Conservation (phyloP, 768 basidiomycete species). For the Auriscalpium microsporum region DNA sequence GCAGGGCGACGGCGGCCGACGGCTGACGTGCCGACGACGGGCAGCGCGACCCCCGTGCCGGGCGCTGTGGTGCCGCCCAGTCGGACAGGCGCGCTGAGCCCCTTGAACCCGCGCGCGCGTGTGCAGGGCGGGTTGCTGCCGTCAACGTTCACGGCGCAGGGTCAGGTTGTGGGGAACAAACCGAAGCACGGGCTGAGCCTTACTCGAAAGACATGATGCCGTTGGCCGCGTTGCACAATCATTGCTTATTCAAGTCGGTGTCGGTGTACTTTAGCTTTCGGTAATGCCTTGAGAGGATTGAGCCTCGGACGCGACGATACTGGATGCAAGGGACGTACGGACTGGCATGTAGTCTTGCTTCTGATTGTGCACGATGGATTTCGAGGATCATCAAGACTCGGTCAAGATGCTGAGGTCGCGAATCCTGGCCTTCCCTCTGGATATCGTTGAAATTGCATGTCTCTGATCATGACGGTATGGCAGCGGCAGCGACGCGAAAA, state of each 20-base stretch:
- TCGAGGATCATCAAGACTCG: too few relatives aligned
- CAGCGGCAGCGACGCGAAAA: background rate
- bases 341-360: background rate
- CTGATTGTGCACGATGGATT: background rate
- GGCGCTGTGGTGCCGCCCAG: background rate
- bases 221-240: background rate
- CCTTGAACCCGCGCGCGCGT: conserved; percentile 14
- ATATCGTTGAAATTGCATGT: background rate
- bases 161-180: conserved; percentile 8
- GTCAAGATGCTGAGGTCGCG: background rate
- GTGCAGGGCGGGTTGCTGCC: conserved; percentile 14
- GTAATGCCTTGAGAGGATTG: background rate
- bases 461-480: background rate
- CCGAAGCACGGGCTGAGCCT: conserved; percentile 13
- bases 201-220: conserved; percentile 5
- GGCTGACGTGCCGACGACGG: conserved; percentile 45
- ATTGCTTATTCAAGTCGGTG: background rate
- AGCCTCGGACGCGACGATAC: too few relatives aligned
- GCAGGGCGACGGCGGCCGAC: conserved; percentile 56
- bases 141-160: conserved; percentile 12
- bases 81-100: conserved; percentile 11
- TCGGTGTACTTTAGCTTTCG: background rate
- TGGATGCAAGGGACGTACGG: too few relatives aligned
- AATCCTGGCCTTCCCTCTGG: too few relatives aligned
- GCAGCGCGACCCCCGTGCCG: background rate